A percentile compares a stretch with the other conserved stretches of the same genome.
Evolutionary conservation across 2,329 filamentous ascomycete species (phyloP).

Genomic region (Paecilomyces niveus): DNA sequence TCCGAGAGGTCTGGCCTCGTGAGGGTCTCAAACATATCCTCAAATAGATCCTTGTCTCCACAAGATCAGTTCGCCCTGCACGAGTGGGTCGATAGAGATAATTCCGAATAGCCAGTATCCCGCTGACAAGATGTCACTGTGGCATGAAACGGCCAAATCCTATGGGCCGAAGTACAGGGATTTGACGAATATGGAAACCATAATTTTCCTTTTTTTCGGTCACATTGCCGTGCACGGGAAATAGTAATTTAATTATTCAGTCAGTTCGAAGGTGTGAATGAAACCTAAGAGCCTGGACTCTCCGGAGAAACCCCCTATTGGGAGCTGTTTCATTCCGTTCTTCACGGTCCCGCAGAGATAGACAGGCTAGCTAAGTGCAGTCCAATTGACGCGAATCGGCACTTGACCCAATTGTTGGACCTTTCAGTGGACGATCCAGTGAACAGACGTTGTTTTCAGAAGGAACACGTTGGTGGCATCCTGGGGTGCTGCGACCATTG

Average conservation of each 20-base stretch:
- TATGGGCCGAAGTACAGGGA: neutral
- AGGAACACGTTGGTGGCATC: constrained; percentile 1
- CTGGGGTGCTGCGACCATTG: constrained; percentile 1
- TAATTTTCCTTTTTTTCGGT: neutral
- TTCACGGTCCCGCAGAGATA: neutral
- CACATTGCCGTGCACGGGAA: neutral
- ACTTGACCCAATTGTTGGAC: neutral
- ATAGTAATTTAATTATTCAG: neutral
- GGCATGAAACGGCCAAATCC: neutral
- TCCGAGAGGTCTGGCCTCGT: neutral
- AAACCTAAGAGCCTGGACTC: neutral
- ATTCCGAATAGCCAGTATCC: no score
- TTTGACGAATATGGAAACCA: neutral
- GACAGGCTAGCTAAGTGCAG: neutral
- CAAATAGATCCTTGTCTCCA: neutral
- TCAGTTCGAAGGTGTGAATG: neutral
- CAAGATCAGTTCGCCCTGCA: no score
- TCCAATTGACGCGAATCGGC: neutral
- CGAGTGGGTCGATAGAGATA: no score
- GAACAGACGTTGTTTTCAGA: neutral
- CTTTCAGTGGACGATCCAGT: neutral
- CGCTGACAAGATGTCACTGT: neutral
- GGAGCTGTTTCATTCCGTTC: neutral
- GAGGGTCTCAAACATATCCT: neutral
- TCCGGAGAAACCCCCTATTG: neutral